Base-by-base conservation (phyloP, 1,139 yeast genomes). In the Geotrichum fermentans region DNA sequence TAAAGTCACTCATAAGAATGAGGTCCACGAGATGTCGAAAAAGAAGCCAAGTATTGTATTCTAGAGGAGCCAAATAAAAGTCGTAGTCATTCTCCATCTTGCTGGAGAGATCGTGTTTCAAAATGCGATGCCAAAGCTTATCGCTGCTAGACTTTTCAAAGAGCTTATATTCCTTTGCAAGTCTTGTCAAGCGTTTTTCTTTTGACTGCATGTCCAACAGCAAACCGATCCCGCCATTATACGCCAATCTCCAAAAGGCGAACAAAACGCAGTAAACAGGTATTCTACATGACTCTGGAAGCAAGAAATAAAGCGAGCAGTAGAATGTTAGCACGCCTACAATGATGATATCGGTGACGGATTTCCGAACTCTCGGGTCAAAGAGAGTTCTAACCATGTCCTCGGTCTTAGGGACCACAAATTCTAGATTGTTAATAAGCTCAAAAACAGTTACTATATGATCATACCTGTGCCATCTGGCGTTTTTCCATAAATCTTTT, bases 351-450 rank as follows among this genome's bases (percentile, higher is more conserved):
- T 87, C 96, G 45, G 82, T 75, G 50, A 78, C 67, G 1, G 92
- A 82, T 63, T 87, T 88, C 47, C 78, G 74, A 46, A 85, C 68
- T 2, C 82, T 73, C 1, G 95, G 95, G 67, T 86, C 94, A 59
- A 87, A 81, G 46, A 87, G 70, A 1, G 94, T 82, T 56, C 88
- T 75, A 32, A 87, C 85, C 94, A 87, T 86, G 62, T 87, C 96
- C 61, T 83, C 85, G 22, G 96, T 87, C 58, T 78, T 78, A 1
- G 95, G 95, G 5, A 86, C 92, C 18, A 68, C 65, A 58, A 86
- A 86, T n/a, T 61, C 66, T 41, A 18, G 16, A 17, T 2, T 14
- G n/a, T 21, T 16, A n/a, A n/a, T n/a, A n/a, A n/a, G n/a, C n/a
- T n/a, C n/a, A n/a, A n/a, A n/a, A n/a, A n/a, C n/a, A n/a, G n/a